These are phyloP conservation scores for Leishmania amazonensis DNA, from an alignment of 208 protist genomes.

Conservation along the genomic window DNA sequence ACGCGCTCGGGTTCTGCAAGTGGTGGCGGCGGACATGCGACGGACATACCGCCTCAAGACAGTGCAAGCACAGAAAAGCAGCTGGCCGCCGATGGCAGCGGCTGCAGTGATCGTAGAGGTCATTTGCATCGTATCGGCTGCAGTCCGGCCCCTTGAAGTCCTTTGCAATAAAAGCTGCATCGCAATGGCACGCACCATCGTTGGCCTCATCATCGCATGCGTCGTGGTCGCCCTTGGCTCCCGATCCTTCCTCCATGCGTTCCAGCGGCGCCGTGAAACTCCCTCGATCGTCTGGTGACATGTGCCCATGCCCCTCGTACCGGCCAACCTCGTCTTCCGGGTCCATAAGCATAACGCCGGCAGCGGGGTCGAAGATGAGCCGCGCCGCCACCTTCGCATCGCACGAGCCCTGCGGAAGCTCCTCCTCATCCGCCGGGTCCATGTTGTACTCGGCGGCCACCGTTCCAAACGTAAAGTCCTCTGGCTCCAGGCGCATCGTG, in stretches of 20 bases:
- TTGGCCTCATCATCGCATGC: constrained; percentile 20
- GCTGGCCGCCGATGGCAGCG: constrained; percentile 65
- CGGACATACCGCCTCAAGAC: constrained; percentile 62
- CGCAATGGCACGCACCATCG: constrained; percentile 54
- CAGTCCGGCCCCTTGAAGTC: constrained; percentile 59
- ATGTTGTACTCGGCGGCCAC: constrained; percentile 44
- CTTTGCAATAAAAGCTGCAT: constrained; percentile 49
- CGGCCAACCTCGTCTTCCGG: constrained; percentile 58
- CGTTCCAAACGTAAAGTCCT: constrained; percentile 50
- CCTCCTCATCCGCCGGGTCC: constrained; percentile 38
- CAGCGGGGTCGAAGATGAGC: constrained; percentile 48
- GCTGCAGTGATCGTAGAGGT: constrained; percentile 61
- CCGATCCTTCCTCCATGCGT: not conserved
- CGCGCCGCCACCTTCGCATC: constrained; percentile 59
- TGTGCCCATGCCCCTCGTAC: constrained; percentile 32
- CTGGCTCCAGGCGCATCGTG: constrained; percentile 17
- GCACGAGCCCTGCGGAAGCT: constrained; percentile 30
- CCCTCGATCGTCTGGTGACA: constrained; percentile 6
- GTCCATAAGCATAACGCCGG: constrained; percentile 54
- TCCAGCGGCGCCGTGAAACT: not conserved
- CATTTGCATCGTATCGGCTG: constrained; percentile 54
- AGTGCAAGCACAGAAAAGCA: constrained; percentile 74
- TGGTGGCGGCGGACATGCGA: constrained; percentile 70
- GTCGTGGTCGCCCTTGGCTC: not conserved
- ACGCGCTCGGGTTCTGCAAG: constrained; percentile 32